phyloP scores from a whole-genome alignment of 2,329 filamentous ascomycete genomes.

The Clarireedia monteithiana region DNA sequence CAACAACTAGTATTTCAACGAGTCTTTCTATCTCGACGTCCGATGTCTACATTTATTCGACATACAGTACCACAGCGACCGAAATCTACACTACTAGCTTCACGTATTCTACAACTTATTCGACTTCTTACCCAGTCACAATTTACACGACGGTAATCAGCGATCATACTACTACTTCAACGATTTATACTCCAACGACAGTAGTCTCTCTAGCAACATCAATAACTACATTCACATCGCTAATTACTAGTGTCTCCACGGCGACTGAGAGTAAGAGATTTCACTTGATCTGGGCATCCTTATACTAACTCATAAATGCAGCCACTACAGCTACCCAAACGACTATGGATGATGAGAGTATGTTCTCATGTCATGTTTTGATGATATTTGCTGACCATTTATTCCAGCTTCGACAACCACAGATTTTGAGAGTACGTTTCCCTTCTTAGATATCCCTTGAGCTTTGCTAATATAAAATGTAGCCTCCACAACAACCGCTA shows the following conservation, averaged over 20 bases:
- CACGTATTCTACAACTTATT: not conserved
- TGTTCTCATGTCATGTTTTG: not conserved
- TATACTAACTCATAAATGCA: too few relatives aligned
- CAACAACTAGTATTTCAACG: not conserved
- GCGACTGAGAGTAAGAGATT: constrained; percentile 1
- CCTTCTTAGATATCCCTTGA: not conserved
- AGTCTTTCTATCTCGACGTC: not conserved
- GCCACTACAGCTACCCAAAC: not conserved
- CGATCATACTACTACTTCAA: constrained; percentile 1
- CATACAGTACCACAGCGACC: not conserved
- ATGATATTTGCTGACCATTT: not conserved
- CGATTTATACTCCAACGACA: constrained; percentile 1
- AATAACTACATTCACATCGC: not conserved
- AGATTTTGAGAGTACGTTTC: constrained; percentile 1
- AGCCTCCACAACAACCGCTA: constrained; percentile 1
- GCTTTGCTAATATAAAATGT: not conserved
- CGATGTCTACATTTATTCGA: constrained; percentile 1
- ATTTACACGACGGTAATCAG: constrained; percentile 5
- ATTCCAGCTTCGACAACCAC: not conserved
- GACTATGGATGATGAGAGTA: not conserved
- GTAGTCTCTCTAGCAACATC: too few relatives aligned
- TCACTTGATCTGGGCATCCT: too few relatives aligned
- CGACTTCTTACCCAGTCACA: not conserved
- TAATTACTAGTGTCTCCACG: not conserved
- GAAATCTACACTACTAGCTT: not conserved